Conservation (phyloP, 2,329 filamentous ascomycete genomes). For the Esteya vermicola region DNA sequence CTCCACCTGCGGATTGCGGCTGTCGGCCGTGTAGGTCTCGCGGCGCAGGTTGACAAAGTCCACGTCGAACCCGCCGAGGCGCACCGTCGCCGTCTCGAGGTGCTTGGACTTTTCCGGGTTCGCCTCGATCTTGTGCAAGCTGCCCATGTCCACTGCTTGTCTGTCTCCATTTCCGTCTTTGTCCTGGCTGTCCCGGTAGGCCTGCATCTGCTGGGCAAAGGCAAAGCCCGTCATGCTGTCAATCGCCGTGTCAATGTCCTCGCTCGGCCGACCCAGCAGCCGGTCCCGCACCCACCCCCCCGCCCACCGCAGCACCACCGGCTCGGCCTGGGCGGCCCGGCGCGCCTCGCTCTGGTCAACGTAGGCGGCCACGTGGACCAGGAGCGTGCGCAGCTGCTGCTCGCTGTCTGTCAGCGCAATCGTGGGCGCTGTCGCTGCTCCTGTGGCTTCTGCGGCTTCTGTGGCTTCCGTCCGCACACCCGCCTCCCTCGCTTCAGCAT, state of each 20-base stretch:
- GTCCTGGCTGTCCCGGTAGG: conserved; percentile 50
- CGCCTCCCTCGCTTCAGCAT: too few species aligned
- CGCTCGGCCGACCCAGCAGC: conserved; percentile 54
- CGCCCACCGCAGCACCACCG: conserved; percentile 59
- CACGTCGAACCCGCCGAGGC: conserved; percentile 72
- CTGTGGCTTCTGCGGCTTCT: conserved; percentile 1
- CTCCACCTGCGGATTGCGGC: conserved; percentile 80
- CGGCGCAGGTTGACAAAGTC: conserved; percentile 91
- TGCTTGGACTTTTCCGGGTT: conserved; percentile 97
- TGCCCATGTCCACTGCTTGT: conserved; percentile 49
- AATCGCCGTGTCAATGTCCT: conserved; percentile 78
- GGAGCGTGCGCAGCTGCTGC: conserved; percentile 54
- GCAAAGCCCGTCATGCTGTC: conserved; percentile 71
- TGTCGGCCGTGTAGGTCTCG: conserved; percentile 81
- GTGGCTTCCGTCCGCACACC: background rate
- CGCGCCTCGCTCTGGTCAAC: conserved; percentile 31
- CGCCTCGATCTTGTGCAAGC: conserved; percentile 73
- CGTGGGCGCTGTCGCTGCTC: background rate
- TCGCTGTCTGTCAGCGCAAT: conserved; percentile 55
- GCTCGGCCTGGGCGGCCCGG: conserved; percentile 24
- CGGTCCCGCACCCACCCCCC: conserved; percentile 84
- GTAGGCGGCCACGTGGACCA: conserved; percentile 67
- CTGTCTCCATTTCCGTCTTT: too few species aligned
- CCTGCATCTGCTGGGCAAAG: conserved; percentile 55
- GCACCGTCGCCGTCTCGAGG: conserved; percentile 79